Evolutionary conservation across 441 rosid genomes (phyloP).

Genomic region (Metrosideros polymorpha): DNA sequence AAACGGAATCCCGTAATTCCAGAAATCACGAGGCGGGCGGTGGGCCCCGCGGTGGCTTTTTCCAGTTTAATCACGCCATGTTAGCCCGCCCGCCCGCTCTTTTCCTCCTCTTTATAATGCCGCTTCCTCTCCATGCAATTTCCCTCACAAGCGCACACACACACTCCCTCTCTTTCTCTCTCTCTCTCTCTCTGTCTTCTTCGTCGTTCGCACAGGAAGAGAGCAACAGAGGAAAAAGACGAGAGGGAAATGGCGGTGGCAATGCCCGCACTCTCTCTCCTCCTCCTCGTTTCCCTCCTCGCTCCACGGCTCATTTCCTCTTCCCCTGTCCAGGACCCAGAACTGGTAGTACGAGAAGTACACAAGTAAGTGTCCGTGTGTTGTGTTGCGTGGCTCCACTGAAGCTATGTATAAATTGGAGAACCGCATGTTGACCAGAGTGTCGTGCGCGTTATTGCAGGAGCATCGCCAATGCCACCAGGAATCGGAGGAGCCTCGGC

Average conservation of each 20-base stretch:
- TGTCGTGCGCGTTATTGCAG: constrained; percentile 14
- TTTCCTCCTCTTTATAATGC: background rate
- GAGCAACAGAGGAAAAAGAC: background rate
- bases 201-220: background rate
- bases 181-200: background rate
- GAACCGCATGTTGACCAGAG: too few relatives aligned
- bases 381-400: background rate
- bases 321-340: constrained; percentile 8
- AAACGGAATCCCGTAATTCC: background rate
- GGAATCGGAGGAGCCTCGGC: constrained; percentile 61
- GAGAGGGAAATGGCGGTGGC: background rate
- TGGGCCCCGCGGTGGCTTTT: background rate
- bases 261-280: background rate
- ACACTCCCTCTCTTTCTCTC: background rate
- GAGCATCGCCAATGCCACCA: constrained; percentile 41
- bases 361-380: background rate
- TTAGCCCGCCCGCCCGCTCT: background rate
- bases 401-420: too few relatives aligned
- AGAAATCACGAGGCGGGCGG: background rate
- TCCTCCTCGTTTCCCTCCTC: background rate
- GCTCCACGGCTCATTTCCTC: background rate
- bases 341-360: background rate
- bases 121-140: background rate
- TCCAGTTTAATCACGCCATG: background rate
- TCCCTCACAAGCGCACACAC: background rate